phyloP scores from a whole-genome alignment of 139 green algal genomes.

The Chlamydomonas sp. region DNA sequence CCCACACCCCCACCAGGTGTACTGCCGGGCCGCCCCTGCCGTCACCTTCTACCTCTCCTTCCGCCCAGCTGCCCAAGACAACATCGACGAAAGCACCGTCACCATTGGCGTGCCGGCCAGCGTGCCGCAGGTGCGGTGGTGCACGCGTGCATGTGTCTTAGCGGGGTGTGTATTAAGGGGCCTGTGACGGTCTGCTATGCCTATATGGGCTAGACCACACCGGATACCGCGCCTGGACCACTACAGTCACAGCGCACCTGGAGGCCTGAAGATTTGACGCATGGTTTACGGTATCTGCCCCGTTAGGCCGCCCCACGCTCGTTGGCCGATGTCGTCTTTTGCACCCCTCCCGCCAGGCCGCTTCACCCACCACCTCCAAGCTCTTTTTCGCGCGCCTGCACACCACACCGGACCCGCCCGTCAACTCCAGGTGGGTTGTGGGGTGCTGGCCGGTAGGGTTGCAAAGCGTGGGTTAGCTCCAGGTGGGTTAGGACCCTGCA shows the following conservation, averaged over 20 bases:
- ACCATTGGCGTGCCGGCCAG: constrained; percentile 32
- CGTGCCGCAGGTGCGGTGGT: constrained; percentile 30
- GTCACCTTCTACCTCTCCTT: constrained; percentile 46
- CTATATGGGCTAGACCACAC: too few species aligned
- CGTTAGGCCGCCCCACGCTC: too few species aligned
- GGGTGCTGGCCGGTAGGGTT: too few species aligned
- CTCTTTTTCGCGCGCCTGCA: constrained; percentile 45
- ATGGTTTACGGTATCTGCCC: too few species aligned
- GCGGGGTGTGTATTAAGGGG: constrained; percentile 11
- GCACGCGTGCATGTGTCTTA: constrained; percentile 11
- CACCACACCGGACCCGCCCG: constrained; percentile 30
- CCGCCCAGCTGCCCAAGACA: constrained; percentile 12
- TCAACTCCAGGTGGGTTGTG: not conserved
- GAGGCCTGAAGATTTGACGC: too few species aligned
- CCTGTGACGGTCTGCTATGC: constrained; percentile 3
- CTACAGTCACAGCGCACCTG: too few species aligned
- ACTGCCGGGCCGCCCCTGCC: not conserved
- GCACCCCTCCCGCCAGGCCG: not conserved
- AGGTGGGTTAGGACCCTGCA: too few species aligned
- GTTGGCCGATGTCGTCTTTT: too few species aligned
- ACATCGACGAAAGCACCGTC: constrained; percentile 33
- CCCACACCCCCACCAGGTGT: constrained; percentile 5
- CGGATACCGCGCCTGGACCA: too few species aligned
- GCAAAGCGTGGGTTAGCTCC: too few species aligned
- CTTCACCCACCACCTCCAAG: not conserved